Percentiles rank a stretch among this genome's conserved stretches.
Evolutionary conservation across 208 protist genomes (phyloP).

Genomic region (Trypanosoma cruzi): DNA sequence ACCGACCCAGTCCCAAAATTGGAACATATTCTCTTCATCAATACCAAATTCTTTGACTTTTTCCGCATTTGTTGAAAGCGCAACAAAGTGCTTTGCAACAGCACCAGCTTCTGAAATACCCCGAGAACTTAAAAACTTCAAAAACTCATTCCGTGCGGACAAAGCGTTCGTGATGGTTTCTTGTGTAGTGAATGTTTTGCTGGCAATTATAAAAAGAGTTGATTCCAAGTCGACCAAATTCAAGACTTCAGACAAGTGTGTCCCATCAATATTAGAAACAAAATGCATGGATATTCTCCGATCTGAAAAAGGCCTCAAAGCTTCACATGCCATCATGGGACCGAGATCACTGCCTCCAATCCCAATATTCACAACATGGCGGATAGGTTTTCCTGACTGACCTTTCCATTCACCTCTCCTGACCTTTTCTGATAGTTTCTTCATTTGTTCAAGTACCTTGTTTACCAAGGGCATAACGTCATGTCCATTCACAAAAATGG

Average conservation of each 20-base stretch:
- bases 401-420: slow-evolving; percentile 93
- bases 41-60: slow-evolving; percentile 96
- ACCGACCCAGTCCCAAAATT: slow-evolving; percentile 99
- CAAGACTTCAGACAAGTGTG: slow-evolving; percentile 94
- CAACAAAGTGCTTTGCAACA: slow-evolving; percentile 97
- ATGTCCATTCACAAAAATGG: slow-evolving; percentile 92
- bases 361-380: slow-evolving; percentile 97
- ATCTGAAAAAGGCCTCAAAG: slow-evolving; percentile 90
- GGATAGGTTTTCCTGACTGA: slow-evolving; percentile 95
- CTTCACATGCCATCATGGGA: slow-evolving; percentile 94
- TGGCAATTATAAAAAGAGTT: slow-evolving; percentile 97
- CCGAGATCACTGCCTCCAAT: slow-evolving; percentile 98
- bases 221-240: slow-evolving; percentile 87
- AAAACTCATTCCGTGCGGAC: slow-evolving; percentile 88
- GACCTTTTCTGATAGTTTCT: slow-evolving; percentile 84
- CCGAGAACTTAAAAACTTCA: slow-evolving; percentile 57
- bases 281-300: slow-evolving; percentile 88
- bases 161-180: slow-evolving; percentile 97
- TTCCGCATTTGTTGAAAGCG: slow-evolving; percentile 95
- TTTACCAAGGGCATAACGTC: slow-evolving; percentile 96
- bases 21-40: slow-evolving; percentile 97
- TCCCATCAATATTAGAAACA: slow-evolving; percentile 98
- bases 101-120: slow-evolving; percentile 46
- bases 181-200: slow-evolving; percentile 98
- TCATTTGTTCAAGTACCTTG: slow-evolving; percentile 94